phyloP scores from a whole-genome alignment of 2,329 filamentous ascomycete genomes.

The Botrytis fabae region DNA sequence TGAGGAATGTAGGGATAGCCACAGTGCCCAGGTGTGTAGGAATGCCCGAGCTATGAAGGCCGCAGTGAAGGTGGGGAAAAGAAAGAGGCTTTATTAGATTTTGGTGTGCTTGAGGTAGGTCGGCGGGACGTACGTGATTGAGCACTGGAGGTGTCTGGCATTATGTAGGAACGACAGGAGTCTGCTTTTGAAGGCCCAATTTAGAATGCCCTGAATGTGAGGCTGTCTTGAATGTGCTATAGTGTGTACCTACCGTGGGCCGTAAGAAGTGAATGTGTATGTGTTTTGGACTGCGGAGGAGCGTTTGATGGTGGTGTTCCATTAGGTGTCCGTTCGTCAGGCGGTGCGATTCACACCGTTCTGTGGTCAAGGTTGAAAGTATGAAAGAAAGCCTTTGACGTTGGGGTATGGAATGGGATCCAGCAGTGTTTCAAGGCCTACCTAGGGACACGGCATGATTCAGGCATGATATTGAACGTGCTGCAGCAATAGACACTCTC shows the following conservation, averaged over 20 bases:
- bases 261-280: too few species aligned
- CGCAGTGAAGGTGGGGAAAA: background rate
- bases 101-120: background rate
- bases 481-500: background rate
- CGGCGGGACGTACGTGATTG: background rate
- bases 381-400: background rate
- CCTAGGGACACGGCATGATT: background rate
- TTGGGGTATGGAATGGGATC: background rate
- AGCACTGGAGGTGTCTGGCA: too few species aligned
- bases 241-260: background rate
- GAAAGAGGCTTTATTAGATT: too few species aligned
- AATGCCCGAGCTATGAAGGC: background rate
- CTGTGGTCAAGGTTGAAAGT: background rate
- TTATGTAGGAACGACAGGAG: background rate
- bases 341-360: too few species aligned
- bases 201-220: background rate
- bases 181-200: background rate
- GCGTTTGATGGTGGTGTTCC: background rate
- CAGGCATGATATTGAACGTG: background rate
- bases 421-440: too few species aligned
- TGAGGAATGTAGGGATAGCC: background rate
- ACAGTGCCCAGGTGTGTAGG: background rate
- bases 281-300: background rate
- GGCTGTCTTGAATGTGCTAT: background rate
- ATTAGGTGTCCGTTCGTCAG: background rate